Conservation (phyloP, 352 stramenopile species). For the Pythium oligandrum region DNA sequence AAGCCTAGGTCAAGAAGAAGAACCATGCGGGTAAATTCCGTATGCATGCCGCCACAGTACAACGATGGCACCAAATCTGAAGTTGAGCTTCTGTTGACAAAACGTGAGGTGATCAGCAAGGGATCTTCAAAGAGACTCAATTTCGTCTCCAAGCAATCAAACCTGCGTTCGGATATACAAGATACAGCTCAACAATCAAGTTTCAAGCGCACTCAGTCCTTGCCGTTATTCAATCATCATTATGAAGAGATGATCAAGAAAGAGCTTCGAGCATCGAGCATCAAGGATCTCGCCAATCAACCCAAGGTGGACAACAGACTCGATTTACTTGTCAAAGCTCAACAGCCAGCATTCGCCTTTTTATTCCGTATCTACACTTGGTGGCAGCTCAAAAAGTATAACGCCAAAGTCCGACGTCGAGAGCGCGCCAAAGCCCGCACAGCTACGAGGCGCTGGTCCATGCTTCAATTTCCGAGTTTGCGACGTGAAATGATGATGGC, state of each 20-base stretch:
- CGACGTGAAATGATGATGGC: not conserved
- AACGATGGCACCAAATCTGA: too few species aligned
- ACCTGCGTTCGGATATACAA: too few species aligned
- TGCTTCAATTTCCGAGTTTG: conserved; percentile 1
- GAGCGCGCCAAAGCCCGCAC: not conserved
- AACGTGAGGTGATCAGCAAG: too few species aligned
- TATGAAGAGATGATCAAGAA: conserved; percentile 51
- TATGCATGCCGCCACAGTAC: too few species aligned
- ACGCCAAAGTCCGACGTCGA: conserved; percentile 9
- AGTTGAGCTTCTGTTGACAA: too few species aligned
- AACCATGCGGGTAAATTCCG: too few species aligned
- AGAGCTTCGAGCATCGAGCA: conserved; percentile 50
- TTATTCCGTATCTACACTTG: conserved; percentile 46
- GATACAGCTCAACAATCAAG: conserved; percentile 4
- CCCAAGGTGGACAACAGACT: too few species aligned
- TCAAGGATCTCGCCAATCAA: too few species aligned
- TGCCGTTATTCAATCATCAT: conserved; percentile 63
- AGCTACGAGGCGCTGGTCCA: conserved; percentile 1
- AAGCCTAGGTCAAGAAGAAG: too few species aligned
- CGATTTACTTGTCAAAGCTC: conserved; percentile 2
- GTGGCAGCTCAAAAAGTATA: conserved; percentile 18
- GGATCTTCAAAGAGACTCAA: too few species aligned
- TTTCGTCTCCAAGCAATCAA: too few species aligned
- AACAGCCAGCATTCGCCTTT: conserved; percentile 46
- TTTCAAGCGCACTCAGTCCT: conserved; percentile 55